A percentile compares a stretch with the other conserved stretches of the same genome.
phyloP scores from a whole-genome alignment of 2,329 filamentous ascomycete genomes.

The Epicoccum sorghinum region DNA sequence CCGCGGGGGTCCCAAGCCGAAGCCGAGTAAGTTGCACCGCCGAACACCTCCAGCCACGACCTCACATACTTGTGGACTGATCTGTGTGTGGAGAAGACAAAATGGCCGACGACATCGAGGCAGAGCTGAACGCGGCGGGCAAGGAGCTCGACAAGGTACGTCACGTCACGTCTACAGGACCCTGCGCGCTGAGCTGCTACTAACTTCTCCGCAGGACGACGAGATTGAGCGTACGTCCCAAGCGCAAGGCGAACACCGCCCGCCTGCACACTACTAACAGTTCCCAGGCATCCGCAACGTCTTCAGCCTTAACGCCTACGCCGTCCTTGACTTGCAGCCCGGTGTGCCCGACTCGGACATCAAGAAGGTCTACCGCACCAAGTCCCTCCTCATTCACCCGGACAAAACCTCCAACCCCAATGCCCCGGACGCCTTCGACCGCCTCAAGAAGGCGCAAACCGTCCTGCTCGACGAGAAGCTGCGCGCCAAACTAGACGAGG shows the following conservation, averaged over 20 bases:
- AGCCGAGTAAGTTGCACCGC: not conserved
- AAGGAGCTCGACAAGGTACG: conserved; percentile 88
- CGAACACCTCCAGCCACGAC: not conserved
- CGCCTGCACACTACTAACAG: not conserved
- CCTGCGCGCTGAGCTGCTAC: conserved; percentile 9
- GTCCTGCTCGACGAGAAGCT: conserved; percentile 94
- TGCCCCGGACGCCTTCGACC: conserved; percentile 94
- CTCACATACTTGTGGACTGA: not conserved
- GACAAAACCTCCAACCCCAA: conserved; percentile 93
- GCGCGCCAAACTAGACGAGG: conserved; percentile 85
- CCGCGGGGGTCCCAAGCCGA: conserved; percentile 25
- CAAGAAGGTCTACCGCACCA: conserved; percentile 91
- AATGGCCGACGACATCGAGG: conserved; percentile 59
- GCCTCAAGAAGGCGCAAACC: conserved; percentile 91
- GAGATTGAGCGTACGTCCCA: conserved; percentile 76
- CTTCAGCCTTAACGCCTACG: conserved; percentile 85
- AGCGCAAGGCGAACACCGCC: not conserved
- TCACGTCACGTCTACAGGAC: not conserved
- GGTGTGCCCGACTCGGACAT: conserved; percentile 96
- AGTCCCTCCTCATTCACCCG: conserved; percentile 98
- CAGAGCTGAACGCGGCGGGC: conserved; percentile 46
- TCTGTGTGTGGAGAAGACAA: conserved; percentile 50
- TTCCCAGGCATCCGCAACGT: conserved; percentile 74
- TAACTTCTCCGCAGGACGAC: conserved; percentile 68
- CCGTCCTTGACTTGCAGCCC: conserved; percentile 92